Evolutionary conservation across 306 rosid species (phyloP).

Genomic region (Corylus americana): DNA sequence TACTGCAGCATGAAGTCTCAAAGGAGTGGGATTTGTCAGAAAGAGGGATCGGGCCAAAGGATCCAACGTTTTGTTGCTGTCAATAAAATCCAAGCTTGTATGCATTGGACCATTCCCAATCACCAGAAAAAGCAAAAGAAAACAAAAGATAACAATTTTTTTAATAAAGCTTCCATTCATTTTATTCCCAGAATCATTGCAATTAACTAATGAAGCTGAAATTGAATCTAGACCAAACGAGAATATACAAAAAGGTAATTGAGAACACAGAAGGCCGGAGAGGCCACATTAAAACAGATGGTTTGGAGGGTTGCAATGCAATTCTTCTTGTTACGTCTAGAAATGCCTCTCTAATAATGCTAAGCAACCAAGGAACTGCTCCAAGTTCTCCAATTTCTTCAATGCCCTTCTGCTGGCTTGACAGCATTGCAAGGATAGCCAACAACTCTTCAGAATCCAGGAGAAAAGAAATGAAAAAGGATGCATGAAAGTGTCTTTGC

Average conservation of each 20-base stretch:
- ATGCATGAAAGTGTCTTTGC: no score
- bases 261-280: conserved; percentile 34
- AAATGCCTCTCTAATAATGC: conserved; percentile 60
- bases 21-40: no score
- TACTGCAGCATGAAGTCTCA: no score
- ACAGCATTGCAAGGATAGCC: conserved; percentile 74
- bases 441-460: conserved; percentile 24
- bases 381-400: conserved; percentile 81
- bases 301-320: conserved; percentile 70
- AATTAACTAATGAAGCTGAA: conserved; percentile 40
- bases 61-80: no score
- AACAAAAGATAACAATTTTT: no score
- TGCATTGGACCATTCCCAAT: no score
- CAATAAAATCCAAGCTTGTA: no score
- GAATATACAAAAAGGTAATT: conserved; percentile 50
- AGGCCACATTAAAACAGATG: conserved; percentile 53
- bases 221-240: conserved; percentile 25
- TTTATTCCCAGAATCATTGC: conserved; percentile 35
- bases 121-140: background rate
- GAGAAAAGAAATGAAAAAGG: no score
- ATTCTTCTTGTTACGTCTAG: conserved; percentile 82
- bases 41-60: no score
- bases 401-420: conserved; percentile 66
- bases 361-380: conserved; percentile 67
- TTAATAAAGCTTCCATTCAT: conserved; percentile 28